Base-by-base conservation (phyloP, 805 yeast species). In the Hanseniaspora jakobsenii region DNA sequence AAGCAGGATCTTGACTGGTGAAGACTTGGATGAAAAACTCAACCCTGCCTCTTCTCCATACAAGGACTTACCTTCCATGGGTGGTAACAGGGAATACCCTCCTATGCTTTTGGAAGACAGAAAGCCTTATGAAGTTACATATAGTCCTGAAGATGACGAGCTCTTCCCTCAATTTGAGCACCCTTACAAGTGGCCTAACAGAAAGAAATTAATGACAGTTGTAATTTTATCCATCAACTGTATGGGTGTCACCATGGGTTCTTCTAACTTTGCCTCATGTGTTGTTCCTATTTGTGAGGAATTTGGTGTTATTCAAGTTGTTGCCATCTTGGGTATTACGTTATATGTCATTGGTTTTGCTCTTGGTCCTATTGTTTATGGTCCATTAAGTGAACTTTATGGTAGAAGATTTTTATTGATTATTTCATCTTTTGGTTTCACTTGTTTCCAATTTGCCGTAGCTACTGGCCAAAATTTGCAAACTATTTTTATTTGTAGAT, bases 261-360 rank as follows among this genome's bases (percentile, higher is more conserved):
- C 94, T 2, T 81, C 94, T n/a, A 70, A 83, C 56, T 83, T 78
- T 55, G 74, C 94, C 1, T 68, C 79, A 23, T 81, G 78, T 3
- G 66, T 74, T 9, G 54, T 60, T 0, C 70, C 60, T 17, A 54
- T 85, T 26, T 59, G 71, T 50, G 63, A 51, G 38, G 61, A 69
- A 31, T 87, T 61, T 60, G 72, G 72, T 48, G 75, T 87, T 38
- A 78, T 81, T 32, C 50, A 55, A 6, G 81, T 76, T 9, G 87
- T 77, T n/a, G 79, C 81, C 12, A 71, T 82, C 18, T 67, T 89
- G 37, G 81, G 84, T 47, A 71, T 85, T 8, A 77, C 95, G 0
- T 66, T 86, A 21, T 87, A 75, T 54, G 95, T 87, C n/a, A 61
- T 85, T 32, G 97, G 96, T 9, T 89, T 86, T 62, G 96, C 95